A percentile compares a stretch with the other conserved stretches of the same genome.
Evolutionary conservation across 805 yeast genomes (phyloP).

Genomic region (Cyberlindnera suaveolens): DNA sequence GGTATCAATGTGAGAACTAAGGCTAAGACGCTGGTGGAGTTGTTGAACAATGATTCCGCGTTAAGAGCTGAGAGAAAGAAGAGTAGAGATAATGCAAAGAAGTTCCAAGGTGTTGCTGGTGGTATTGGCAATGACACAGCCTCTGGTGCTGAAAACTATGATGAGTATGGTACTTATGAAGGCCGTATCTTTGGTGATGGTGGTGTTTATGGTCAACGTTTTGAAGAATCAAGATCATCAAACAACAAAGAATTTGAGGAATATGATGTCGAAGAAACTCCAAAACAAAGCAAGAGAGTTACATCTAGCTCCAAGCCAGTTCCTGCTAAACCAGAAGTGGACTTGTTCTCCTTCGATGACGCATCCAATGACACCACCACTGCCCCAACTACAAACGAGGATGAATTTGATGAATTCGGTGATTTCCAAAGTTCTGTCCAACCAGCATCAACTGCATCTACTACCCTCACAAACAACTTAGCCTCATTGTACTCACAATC

Average conservation of each 20-base stretch:
- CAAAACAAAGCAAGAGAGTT: conserved; percentile 17
- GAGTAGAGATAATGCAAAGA: conserved; percentile 80
- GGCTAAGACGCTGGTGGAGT: conserved; percentile 64
- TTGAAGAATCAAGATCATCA: conserved; percentile 50
- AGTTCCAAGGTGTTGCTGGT: conserved; percentile 76
- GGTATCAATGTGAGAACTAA: conserved; percentile 93
- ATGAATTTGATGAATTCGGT: conserved; percentile 68
- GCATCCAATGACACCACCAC: conserved; percentile 6
- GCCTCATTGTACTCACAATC: conserved; percentile 26
- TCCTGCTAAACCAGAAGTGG: conserved; percentile 31
- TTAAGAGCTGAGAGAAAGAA: conserved; percentile 83
- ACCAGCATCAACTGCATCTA: conserved; percentile 12
- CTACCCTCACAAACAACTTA: conserved; percentile 21
- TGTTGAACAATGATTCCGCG: conserved; percentile 69
- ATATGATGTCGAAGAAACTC: conserved; percentile 39
- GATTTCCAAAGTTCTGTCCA: conserved; percentile 66
- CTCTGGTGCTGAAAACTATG: conserved; percentile 30
- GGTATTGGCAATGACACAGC: conserved; percentile 35
- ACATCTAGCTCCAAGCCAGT: conserved; percentile 27
- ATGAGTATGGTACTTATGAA: conserved; percentile 39
- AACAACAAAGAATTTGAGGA: conserved; percentile 50
- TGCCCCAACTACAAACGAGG: conserved; percentile 18
- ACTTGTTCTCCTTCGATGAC: conserved; percentile 43
- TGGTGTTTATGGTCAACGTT: conserved; percentile 63
- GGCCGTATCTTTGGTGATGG: conserved; percentile 64